Conservation (phyloP, 1,284 basidiomycete genomes). For the Sporisorium scitamineum region DNA sequence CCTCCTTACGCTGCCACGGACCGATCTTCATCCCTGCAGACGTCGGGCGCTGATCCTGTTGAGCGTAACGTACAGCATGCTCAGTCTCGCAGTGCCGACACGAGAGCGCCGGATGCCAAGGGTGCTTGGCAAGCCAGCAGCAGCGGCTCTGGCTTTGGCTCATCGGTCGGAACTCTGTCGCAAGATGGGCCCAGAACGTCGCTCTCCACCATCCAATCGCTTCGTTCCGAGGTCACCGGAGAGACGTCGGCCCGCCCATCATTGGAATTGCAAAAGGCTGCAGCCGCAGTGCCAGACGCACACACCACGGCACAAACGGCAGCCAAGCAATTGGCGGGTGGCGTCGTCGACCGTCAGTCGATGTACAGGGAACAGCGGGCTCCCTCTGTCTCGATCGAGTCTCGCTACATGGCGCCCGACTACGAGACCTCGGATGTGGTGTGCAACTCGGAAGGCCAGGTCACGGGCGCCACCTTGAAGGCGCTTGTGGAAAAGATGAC, state of each 20-base stretch:
- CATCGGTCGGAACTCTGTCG: slow-evolving; percentile 40
- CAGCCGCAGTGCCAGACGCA: slow-evolving; percentile 17
- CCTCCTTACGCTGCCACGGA: slow-evolving; percentile 7
- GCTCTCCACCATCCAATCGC: slow-evolving; percentile 50
- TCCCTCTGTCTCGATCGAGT: slow-evolving; percentile 35
- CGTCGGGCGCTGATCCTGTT: background rate
- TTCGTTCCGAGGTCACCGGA: slow-evolving; percentile 48
- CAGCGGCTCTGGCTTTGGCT: slow-evolving; percentile 36
- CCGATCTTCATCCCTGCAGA: slow-evolving; percentile 25
- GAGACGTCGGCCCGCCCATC: slow-evolving; percentile 60
- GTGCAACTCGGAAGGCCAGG: slow-evolving; percentile 87
- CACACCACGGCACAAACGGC: slow-evolving; percentile 44
- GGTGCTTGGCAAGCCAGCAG: slow-evolving; percentile 19
- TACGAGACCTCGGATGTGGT: slow-evolving; percentile 80
- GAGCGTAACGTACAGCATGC: slow-evolving; percentile 15
- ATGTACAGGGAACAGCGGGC: slow-evolving; percentile 38
- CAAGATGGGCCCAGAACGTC: slow-evolving; percentile 38
- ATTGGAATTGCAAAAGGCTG: slow-evolving; percentile 38
- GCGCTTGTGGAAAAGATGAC: slow-evolving; percentile 95
- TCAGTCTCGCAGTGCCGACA: slow-evolving; percentile 7
- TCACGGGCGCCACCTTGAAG: slow-evolving; percentile 88
- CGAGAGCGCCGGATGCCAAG: slow-evolving; percentile 5
- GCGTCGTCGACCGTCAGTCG: slow-evolving; percentile 38
- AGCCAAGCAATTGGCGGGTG: slow-evolving; percentile 35
- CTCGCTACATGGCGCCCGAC: slow-evolving; percentile 48